These are phyloP conservation scores for Thelonectria blattea DNA, from an alignment of 2,329 filamentous ascomycete species.

Conservation along the genomic window DNA sequence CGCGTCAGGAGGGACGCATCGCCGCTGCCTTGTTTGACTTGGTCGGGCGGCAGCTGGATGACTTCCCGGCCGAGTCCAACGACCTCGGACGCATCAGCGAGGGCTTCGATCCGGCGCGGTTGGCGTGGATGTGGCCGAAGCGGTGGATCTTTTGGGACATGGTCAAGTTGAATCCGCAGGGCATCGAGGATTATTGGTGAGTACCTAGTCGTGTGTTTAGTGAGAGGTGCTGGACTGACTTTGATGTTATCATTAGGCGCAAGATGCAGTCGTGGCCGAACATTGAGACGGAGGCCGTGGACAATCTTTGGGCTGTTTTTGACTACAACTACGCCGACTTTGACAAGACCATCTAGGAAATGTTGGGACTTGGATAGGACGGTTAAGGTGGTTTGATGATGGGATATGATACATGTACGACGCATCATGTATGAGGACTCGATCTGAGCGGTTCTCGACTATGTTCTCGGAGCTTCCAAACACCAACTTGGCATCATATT, in stretches of 20 bases:
- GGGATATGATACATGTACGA: no score
- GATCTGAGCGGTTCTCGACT: no score
- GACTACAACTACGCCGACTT: constrained; percentile 5
- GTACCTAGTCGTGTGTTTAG: neutral
- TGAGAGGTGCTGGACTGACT: neutral
- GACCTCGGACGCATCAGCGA: neutral
- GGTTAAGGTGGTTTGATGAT: no score
- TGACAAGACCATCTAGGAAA: neutral
- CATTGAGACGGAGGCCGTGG: neutral
- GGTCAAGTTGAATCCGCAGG: neutral
- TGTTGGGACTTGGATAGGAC: no score
- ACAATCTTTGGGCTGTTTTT: neutral
- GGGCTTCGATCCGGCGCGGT: neutral
- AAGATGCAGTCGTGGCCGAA: neutral
- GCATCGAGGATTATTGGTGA: constrained; percentile 1
- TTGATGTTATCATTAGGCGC: neutral
- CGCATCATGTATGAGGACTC: no score
- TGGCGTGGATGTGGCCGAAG: neutral
- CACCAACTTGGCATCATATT: no score
- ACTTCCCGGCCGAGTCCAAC: neutral
- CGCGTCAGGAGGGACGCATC: neutral
- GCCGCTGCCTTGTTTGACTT: neutral
- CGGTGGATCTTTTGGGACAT: neutral
- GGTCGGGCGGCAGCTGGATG: neutral
- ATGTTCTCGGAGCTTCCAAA: no score